Base-by-base conservation (phyloP, 805 yeast species). In the Yamadazyma kitorensis region DNA sequence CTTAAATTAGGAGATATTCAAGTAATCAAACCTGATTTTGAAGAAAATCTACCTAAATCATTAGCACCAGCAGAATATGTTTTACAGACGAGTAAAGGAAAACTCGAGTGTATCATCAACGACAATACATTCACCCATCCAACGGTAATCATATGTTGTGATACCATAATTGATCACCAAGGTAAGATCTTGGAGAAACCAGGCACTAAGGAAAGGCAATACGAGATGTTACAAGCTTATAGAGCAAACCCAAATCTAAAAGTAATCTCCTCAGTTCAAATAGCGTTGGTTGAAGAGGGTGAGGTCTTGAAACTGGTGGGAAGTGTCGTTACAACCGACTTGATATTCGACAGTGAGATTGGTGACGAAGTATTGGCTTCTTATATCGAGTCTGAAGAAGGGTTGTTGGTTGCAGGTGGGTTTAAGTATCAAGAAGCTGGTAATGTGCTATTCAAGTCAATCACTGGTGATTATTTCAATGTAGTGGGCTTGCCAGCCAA, bases 361-460 rank as follows among this genome's bases (percentile, higher is more conserved):
- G 68, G 78, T 1, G 78, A 76, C 44, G 76, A 67, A n/a, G 64
- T 80, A 24, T 49, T 91, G 4, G 51, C 71, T 17, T 62, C 68
- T 11, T 91, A 91, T 55, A 82, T 84, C 8, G 70, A 69, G 2
- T 61, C 80, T 2, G 81, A 72, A 15, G 97, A 91, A 54, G 98
- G 93, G 1, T 36, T 68, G 6, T 72, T 72, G 30, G 97, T 86
- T 1, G 96, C 98, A 2, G 98, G 97, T 5, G 98, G 98, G 1
- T 89, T 86, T 61, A 80, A 79, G 47, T 80, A 83, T 39, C 98
- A 91, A 58, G 85, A 81, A 0, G 53, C 55, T 7, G 93, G 94
- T 2, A 78, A 83, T 1, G 51, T 80, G 23, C 59, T 91, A 43
- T 76, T 93, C 44, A 57, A 67, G 14, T 58, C 61, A 11, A 72